These are phyloP conservation scores for Lyophyllum semitale DNA, from an alignment of 768 basidiomycete species.

Conservation along the genomic window DNA sequence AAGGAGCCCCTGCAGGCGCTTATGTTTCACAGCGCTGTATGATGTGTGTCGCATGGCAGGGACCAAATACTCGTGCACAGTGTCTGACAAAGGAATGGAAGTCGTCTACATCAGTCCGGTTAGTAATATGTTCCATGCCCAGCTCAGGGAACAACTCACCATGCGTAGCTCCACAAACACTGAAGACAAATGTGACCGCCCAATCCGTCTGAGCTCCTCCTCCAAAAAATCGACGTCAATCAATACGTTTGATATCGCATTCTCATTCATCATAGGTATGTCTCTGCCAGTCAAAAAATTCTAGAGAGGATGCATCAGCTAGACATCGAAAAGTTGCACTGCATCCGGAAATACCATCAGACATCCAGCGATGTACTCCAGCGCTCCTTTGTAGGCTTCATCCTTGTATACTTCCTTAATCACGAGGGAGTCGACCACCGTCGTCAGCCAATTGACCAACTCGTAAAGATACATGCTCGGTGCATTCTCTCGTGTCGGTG, in stretches of 20 bases:
- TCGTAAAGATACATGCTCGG: slow-evolving; percentile 96
- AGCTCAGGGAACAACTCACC: slow-evolving; percentile 44
- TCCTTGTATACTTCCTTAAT: slow-evolving; percentile 88
- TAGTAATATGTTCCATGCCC: slow-evolving; percentile 10
- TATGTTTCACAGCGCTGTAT: slow-evolving; percentile 67
- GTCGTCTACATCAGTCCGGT: slow-evolving; percentile 47
- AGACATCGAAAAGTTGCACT: background rate
- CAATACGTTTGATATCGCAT: slow-evolving; percentile 82
- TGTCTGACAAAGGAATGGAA: slow-evolving; percentile 71
- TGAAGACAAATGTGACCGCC: slow-evolving; percentile 64
- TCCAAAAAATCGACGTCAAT: slow-evolving; percentile 90
- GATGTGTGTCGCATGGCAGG: slow-evolving; percentile 68
- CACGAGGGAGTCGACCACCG: slow-evolving; percentile 87
- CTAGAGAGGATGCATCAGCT: slow-evolving; percentile 36
- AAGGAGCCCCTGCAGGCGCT: slow-evolving; percentile 69
- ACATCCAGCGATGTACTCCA: slow-evolving; percentile 85
- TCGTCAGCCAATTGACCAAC: slow-evolving; percentile 94
- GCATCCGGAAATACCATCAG: slow-evolving; percentile 67
- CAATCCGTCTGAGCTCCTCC: slow-evolving; percentile 78
- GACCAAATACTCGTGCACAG: slow-evolving; percentile 79
- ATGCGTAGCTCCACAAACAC: slow-evolving; percentile 80
- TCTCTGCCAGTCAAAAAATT: slow-evolving; percentile 78
- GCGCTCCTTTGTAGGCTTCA: slow-evolving; percentile 84
- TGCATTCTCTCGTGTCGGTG: slow-evolving; percentile 63
- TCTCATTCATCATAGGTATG: slow-evolving; percentile 82